These are phyloP conservation scores for Globisporangium viniferum DNA, from an alignment of 352 stramenopile genomes.

Conservation along the genomic window DNA sequence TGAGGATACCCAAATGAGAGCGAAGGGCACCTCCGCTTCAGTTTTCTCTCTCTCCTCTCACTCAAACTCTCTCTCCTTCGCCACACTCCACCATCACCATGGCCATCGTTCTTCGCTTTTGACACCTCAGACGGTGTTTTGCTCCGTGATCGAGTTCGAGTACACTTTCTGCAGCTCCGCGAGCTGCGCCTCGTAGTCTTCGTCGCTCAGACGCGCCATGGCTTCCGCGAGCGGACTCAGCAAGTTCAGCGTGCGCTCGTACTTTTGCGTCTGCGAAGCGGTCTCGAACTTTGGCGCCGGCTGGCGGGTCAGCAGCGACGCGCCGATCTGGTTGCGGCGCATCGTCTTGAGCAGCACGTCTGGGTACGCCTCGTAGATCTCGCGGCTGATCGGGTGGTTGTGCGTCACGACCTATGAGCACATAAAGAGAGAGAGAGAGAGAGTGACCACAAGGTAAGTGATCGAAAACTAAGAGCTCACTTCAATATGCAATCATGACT, in stretches of 20 bases:
- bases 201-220: conserved; percentile 66
- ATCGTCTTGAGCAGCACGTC: conserved; percentile 84
- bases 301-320: conserved; percentile 60
- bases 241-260: conserved; percentile 62
- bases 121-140: conserved; percentile 54
- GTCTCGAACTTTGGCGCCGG: conserved; percentile 76
- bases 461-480: background rate
- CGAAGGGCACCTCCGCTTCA: background rate
- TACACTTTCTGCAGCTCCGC: conserved; percentile 78
- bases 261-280: conserved; percentile 70
- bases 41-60: background rate
- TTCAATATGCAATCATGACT: background rate
- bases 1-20: background rate
- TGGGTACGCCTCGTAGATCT: conserved; percentile 85
- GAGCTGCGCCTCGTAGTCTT: conserved; percentile 75
- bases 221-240: conserved; percentile 71
- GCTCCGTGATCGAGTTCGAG: conserved; percentile 41
- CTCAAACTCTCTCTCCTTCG: background rate
- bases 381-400: conserved; percentile 80
- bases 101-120: background rate
- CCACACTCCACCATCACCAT: background rate
- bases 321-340: conserved; percentile 68
- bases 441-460: background rate
- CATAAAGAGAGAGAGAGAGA: background rate
- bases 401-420: conserved; percentile 69